Conservation (phyloP, 2,329 filamentous ascomycete genomes). For the Exserohilum turcica region DNA sequence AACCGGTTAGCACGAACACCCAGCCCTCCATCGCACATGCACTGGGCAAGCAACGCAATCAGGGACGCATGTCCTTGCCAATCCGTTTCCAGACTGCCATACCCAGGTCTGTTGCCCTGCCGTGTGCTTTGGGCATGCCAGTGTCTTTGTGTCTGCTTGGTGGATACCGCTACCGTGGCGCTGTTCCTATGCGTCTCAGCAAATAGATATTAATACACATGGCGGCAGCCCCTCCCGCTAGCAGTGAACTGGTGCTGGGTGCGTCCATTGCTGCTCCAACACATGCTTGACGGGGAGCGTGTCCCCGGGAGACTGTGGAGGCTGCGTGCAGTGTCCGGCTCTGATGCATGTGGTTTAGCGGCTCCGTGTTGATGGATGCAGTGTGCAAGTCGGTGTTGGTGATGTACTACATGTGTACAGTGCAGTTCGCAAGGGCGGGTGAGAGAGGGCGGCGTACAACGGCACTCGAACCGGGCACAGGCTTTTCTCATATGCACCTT, state of each 20-base stretch:
- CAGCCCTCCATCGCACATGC: constrained; percentile 7
- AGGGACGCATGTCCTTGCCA: neutral
- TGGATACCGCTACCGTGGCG: neutral
- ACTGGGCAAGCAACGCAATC: constrained; percentile 17
- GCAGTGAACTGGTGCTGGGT: neutral
- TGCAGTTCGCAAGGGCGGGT: neutral
- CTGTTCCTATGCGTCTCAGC: neutral
- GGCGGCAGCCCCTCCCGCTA: neutral
- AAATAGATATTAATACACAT: too few species aligned
- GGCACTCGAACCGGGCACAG: neutral
- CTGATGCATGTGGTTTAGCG: neutral
- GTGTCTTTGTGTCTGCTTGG: neutral
- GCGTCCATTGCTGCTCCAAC: neutral
- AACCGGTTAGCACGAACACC: constrained; percentile 38
- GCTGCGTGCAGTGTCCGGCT: neutral
- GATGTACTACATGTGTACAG: too few species aligned
- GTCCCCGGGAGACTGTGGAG: neutral
- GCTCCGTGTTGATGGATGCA: neutral
- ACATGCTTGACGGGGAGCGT: neutral
- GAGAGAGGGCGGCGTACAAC: neutral
- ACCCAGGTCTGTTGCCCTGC: neutral
- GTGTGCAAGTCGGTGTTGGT: neutral
- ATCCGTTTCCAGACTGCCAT: neutral
- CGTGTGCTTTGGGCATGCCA: neutral
- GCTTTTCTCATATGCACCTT: neutral